Base-by-base conservation (phyloP, 768 basidiomycete genomes). In the Lactarius hatsudake region DNA sequence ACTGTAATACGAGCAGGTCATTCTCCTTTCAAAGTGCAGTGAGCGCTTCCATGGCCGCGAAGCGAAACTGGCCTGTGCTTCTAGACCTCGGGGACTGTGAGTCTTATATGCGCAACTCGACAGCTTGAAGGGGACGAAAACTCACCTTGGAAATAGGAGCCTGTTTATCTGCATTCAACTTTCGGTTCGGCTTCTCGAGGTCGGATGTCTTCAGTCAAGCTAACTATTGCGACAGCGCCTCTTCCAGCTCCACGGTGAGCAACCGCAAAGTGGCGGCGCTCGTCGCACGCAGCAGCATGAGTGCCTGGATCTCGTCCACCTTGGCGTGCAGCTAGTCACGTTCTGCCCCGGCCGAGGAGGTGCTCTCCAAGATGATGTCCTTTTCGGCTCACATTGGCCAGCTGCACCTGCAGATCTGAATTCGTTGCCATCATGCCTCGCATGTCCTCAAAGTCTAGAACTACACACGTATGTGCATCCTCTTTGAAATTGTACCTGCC, bases 361-460 rank as follows among this genome's bases (percentile, higher is more conserved):
- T 30, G 28, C 28, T 3, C 28, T 86, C 84, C 15, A 28, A 2
- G 26, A 28, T 28, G 26, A 28, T 28, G 26, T 28, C 26, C 26
- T 28, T 28, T 28, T 28, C 26, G 26, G 26, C 26, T 28, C 26
- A 28, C 26, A 28, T 28, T 28, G 26, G 26, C 26, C 26, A 94
- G 72, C 72, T 92, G 88, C 42, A 87, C 79, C 72, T 92, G 90
- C 59, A 86, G 80, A 8, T 93, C 91, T 8, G 83, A 78, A 74
- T 91, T 92, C 20, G 80, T 72, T 1, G 71, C 66, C 66, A 76
- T 77, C 48, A 85, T 70, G 67, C 84, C 84, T 57, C 86, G 84
- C 64, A 91, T 79, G 61, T 93, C 90, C 13, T 92, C 89, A 32
- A 87, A 75, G 71, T 93, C 89, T n/a, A n/a, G n/a, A n/a, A n/a